phyloP scores from a whole-genome alignment of 192 early-diverging fungal genomes.

The Coemansia umbellata region DNA sequence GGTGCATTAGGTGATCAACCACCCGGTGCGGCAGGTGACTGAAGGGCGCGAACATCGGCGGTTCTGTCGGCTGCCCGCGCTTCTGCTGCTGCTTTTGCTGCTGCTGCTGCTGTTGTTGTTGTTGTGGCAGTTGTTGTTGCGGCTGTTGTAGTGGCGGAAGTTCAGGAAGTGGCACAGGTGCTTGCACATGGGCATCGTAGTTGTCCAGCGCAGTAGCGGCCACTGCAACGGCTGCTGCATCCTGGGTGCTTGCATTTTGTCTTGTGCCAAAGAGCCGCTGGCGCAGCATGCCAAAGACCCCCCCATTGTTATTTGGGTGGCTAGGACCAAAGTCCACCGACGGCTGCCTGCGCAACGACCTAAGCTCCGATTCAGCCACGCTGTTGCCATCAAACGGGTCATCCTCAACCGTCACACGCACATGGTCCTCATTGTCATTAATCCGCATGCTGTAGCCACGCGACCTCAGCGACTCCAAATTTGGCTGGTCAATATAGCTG shows the following conservation, averaged over 20 bases:
- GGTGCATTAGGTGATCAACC: constrained; percentile 43
- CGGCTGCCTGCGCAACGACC: constrained; percentile 19
- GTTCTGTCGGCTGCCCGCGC: not conserved
- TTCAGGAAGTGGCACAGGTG: not conserved
- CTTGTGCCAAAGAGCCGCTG: constrained; percentile 25
- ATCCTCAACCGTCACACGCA: constrained; percentile 3
- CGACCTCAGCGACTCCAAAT: constrained; percentile 9
- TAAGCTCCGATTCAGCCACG: constrained; percentile 14
- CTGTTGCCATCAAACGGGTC: constrained; percentile 2
- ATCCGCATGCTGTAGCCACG: constrained; percentile 15
- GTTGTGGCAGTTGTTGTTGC: not conserved
- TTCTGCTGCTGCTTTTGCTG: not conserved
- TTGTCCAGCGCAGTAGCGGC: not conserved
- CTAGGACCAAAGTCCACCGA: not conserved
- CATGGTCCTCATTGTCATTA: constrained; percentile 10
- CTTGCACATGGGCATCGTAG: not conserved
- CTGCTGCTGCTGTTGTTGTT: not conserved
- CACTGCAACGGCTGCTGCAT: not conserved
- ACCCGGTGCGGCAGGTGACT: constrained; percentile 43
- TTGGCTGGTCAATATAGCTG: constrained; percentile 13
- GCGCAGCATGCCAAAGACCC: not conserved
- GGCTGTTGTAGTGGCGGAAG: not conserved
- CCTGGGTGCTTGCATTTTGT: not conserved
- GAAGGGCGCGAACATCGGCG: constrained; percentile 52
- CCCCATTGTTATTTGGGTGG: not conserved